phyloP scores from a whole-genome alignment of 2,329 filamentous ascomycete genomes.

The Colletotrichum theobromicola region DNA sequence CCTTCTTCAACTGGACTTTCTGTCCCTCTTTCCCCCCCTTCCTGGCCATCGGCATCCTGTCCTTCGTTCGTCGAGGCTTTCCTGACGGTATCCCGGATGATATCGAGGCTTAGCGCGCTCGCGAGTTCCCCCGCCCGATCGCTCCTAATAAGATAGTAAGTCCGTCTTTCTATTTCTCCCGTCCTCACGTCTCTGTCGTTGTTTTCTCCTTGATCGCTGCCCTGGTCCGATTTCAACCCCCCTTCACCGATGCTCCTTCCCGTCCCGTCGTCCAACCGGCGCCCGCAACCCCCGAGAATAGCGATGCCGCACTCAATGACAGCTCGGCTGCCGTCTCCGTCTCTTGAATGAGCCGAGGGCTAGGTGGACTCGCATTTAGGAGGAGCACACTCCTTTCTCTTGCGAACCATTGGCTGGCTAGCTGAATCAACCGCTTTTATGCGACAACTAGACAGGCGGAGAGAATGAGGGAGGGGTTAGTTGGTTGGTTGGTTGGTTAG shows the following conservation, averaged over 20 bases:
- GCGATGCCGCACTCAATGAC: neutral
- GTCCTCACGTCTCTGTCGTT: neutral
- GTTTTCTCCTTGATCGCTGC: neutral
- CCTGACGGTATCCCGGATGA: conserved; percentile 16
- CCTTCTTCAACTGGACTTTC: neutral
- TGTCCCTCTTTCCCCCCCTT: neutral
- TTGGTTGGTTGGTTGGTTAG: neutral
- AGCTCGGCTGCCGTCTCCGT: neutral
- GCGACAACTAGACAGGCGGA: neutral
- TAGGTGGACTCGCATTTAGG: neutral
- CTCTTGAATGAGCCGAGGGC: neutral
- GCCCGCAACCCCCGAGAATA: neutral
- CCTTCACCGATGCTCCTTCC: neutral
- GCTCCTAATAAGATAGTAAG: conserved; percentile 11
- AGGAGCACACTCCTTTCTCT: neutral
- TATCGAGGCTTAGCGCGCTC: conserved; percentile 15
- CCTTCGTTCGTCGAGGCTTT: neutral
- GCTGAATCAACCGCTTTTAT: neutral
- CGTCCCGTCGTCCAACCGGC: neutral
- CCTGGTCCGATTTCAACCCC: neutral
- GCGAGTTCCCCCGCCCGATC: conserved; percentile 5
- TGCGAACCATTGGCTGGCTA: neutral
- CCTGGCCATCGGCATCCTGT: conserved; percentile 3
- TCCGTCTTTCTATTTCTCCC: neutral
- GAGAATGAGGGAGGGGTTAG: neutral